Conservation (phyloP, 768 basidiomycete species). For the Clitopilus passeckerianus region DNA sequence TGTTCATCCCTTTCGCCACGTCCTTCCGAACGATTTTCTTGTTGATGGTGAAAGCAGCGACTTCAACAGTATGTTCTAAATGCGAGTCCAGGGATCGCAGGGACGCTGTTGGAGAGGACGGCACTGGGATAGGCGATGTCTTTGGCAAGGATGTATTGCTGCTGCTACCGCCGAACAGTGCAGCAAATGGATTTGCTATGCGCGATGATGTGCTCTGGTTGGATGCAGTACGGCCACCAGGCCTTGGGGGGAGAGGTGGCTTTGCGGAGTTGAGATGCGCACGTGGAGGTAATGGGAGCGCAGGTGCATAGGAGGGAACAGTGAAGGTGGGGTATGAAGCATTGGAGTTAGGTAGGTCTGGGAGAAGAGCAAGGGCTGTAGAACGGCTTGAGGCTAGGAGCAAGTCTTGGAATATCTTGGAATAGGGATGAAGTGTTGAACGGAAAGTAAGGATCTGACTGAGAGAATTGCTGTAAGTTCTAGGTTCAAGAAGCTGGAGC, state of each 20-base stretch:
- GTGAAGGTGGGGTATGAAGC: slow-evolving; percentile 43
- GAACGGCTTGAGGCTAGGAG: slow-evolving; percentile 27
- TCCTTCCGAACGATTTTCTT: slow-evolving; percentile 47
- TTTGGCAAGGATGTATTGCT: slow-evolving; percentile 19
- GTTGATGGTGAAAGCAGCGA: slow-evolving; percentile 58
- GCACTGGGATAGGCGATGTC: slow-evolving; percentile 20
- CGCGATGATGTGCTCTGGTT: slow-evolving; percentile 31
- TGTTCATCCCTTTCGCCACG: slow-evolving; percentile 48
- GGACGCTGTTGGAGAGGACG: slow-evolving; percentile 26
- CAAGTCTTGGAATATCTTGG: slow-evolving; percentile 34
- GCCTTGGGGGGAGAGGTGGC: slow-evolving; percentile 37
- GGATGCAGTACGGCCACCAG: slow-evolving; percentile 18
- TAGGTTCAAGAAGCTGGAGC: neutral
- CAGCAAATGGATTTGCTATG: slow-evolving; percentile 72
- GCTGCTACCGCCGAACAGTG: slow-evolving; percentile 56
- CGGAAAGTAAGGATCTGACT: slow-evolving; percentile 39
- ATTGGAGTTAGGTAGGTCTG: slow-evolving; percentile 44
- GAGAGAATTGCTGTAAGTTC: neutral
- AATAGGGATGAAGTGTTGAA: slow-evolving; percentile 36
- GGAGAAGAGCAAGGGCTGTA: slow-evolving; percentile 32
- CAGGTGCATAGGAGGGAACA: slow-evolving; percentile 37
- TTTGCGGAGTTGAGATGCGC: slow-evolving; percentile 22
- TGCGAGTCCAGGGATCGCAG: slow-evolving; percentile 25
- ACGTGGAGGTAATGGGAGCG: slow-evolving; percentile 47
- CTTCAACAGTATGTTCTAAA: slow-evolving; percentile 37